phyloP scores from a whole-genome alignment of 305 asterid genomes.

The Fraxinus platypoda region DNA sequence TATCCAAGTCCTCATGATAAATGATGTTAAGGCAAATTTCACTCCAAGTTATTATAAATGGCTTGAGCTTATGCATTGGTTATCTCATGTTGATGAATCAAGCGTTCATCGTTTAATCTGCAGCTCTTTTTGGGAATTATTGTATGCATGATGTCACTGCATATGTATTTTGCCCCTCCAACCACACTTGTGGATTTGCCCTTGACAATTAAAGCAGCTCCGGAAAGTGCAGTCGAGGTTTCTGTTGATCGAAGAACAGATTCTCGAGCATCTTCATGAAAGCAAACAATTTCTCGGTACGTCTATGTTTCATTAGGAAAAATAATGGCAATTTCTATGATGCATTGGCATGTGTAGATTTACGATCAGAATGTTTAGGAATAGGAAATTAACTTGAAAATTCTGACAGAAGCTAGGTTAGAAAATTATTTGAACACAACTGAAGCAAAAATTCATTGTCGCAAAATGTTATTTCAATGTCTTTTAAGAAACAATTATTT shows the following conservation, averaged over 20 bases:
- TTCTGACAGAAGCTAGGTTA: neutral
- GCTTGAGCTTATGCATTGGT: neutral
- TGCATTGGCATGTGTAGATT: conserved; percentile 12
- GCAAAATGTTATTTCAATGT: neutral
- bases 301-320: conserved; percentile 3
- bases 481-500: neutral
- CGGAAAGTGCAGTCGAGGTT: conserved; percentile 52
- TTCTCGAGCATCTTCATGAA: conserved; percentile 42
- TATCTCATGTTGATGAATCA: neutral
- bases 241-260: conserved; percentile 63
- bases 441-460: neutral
- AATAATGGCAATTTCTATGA: neutral
- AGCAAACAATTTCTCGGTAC: conserved; percentile 13
- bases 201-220: conserved; percentile 48
- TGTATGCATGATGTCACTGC: conserved; percentile 93
- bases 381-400: neutral
- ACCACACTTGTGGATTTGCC: conserved; percentile 77
- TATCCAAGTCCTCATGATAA: conserved; percentile 4
- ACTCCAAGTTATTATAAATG: neutral
- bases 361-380: conserved; percentile 2
- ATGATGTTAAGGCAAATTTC: neutral
- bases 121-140: conserved; percentile 91
- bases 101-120: conserved; percentile 22
- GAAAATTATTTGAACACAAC: neutral
- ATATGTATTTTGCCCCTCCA: conserved; percentile 95